Percentiles rank a stretch among this genome's conserved stretches.
These are phyloP conservation scores for Aspergillus ibericus DNA, from an alignment of 2,329 filamentous ascomycete species.

Conservation along the genomic window DNA sequence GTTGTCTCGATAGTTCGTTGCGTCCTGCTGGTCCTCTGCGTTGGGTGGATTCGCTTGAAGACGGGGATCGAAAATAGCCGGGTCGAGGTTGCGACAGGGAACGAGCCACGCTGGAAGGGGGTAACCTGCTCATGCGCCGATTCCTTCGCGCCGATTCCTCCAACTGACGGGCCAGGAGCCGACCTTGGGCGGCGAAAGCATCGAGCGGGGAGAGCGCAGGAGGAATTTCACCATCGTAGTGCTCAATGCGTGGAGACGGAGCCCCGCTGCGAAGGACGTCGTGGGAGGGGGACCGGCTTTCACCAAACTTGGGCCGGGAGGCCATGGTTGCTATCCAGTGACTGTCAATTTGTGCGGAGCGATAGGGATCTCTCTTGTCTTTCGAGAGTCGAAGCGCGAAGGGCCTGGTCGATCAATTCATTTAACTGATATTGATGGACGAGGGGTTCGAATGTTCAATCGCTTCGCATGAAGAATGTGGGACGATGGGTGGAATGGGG, in stretches of 20 bases:
- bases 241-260: slow-evolving; percentile 68
- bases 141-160: slow-evolving; percentile 74
- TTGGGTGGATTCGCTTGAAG: slow-evolving; percentile 53
- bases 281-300: slow-evolving; percentile 60
- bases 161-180: slow-evolving; percentile 81
- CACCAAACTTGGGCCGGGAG: slow-evolving; percentile 59
- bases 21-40: slow-evolving; percentile 11
- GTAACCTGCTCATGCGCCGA: slow-evolving; percentile 78
- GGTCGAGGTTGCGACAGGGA: slow-evolving; percentile 76
- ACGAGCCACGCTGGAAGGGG: slow-evolving; percentile 77
- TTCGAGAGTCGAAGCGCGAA: background rate
- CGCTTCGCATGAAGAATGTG: slow-evolving; percentile 11
- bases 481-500: background rate
- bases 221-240: slow-evolving; percentile 73
- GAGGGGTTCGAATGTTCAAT: slow-evolving; percentile 7
- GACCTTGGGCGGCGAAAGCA: slow-evolving; percentile 89
- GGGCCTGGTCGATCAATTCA: slow-evolving; percentile 13
- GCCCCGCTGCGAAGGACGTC: slow-evolving; percentile 57
- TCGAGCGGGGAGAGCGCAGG: slow-evolving; percentile 92
- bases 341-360: slow-evolving; percentile 9
- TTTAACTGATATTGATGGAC: slow-evolving; percentile 8
- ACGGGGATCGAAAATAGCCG: slow-evolving; percentile 77
- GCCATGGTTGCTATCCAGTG: slow-evolving; percentile 45
- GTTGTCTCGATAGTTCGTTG: slow-evolving; percentile 34
- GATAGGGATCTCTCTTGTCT: background rate